Base-by-base conservation (phyloP, 139 green algal genomes). In the Deuterostichococcus epilithicus region DNA sequence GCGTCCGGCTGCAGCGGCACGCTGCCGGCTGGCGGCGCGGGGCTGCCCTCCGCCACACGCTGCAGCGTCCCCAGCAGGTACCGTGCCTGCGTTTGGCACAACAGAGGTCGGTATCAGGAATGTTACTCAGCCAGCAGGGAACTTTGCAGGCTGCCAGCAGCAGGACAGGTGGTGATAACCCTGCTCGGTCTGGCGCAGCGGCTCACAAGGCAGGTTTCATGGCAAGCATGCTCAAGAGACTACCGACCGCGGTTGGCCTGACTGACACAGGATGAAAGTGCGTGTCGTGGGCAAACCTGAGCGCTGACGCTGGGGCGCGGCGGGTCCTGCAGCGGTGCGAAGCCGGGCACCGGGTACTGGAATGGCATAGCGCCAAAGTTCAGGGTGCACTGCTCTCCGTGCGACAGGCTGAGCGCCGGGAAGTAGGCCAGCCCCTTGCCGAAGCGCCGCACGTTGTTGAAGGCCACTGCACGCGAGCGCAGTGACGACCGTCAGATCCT, bases 331-430 rank as follows among this genome's bases (percentile, higher is more conserved):
- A 97, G 67, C 13, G 94, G 86, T 36, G 58, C 52, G 72, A 90
- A 97, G 5, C 90, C 94, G 0, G 81, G 58, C 3, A 92, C 76
- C 0, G 94, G 92, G 81, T 94, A 91, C 36, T 38, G 38, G 59
- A 98, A 92, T 8, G 93, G 92, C 35, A 74, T 71, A 1, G 35
- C 73, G 34, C 93, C 93, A 80, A 97, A 96, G 81, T 97, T 97
- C 35, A 97, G 58, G 44, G 88, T 82, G 77, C 86, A 92, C 23
- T 84, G 79, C 86, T 97, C 93, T 1, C 86, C 87, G 73, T 93
- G 83, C 15, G 87, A 94, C 10, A 98, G 79, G 37, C 80, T 91
- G 38, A 97, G 68, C 13, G 92, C 94, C 10, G 80, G 67, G 33
- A 90, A 82, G 73, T 79, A 80, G 1, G 68, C 72, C 39, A 67